A percentile compares a stretch with the other conserved stretches of the same genome.
Evolutionary conservation across 2,329 filamentous ascomycete genomes (phyloP).

Genomic region (Colletotrichum echinochloae): DNA sequence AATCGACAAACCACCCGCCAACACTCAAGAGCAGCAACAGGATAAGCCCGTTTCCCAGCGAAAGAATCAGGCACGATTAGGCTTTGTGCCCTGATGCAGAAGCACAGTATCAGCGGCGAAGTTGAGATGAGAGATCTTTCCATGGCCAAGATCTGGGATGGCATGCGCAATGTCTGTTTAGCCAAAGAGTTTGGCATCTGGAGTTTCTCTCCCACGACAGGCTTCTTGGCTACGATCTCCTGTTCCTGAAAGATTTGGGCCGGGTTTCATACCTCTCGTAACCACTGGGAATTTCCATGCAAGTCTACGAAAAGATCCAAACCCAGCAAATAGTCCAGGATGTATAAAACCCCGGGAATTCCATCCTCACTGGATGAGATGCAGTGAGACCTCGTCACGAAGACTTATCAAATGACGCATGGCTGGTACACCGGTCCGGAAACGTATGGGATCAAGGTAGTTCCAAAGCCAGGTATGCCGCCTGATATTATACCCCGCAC

Average conservation of each 20-base stretch:
- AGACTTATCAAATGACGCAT: no score
- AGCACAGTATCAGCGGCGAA: neutral
- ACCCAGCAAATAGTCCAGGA: slow-evolving; percentile 11
- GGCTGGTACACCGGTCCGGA: no score
- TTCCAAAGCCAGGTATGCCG: no score
- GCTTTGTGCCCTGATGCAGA: neutral
- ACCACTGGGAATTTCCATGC: neutral
- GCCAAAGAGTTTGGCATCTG: slow-evolving; percentile 23
- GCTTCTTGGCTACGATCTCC: slow-evolving; percentile 8
- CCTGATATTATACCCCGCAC: no score
- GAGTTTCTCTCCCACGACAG: neutral
- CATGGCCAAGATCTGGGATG: slow-evolving; percentile 10
- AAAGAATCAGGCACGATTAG: neutral
- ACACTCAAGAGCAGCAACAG: neutral
- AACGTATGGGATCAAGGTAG: no score
- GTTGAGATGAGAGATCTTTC: neutral
- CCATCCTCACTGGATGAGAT: neutral
- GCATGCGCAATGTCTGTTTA: neutral
- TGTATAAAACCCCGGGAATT: slow-evolving; percentile 10
- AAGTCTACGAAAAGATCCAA: slow-evolving; percentile 6
- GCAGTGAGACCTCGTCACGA: no score
- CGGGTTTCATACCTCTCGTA: neutral
- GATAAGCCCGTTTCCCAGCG: neutral
- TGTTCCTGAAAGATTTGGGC: neutral
- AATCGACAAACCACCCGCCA: neutral